Conservation (phyloP, 768 basidiomycete genomes). For the Serendipita sp. region DNA sequence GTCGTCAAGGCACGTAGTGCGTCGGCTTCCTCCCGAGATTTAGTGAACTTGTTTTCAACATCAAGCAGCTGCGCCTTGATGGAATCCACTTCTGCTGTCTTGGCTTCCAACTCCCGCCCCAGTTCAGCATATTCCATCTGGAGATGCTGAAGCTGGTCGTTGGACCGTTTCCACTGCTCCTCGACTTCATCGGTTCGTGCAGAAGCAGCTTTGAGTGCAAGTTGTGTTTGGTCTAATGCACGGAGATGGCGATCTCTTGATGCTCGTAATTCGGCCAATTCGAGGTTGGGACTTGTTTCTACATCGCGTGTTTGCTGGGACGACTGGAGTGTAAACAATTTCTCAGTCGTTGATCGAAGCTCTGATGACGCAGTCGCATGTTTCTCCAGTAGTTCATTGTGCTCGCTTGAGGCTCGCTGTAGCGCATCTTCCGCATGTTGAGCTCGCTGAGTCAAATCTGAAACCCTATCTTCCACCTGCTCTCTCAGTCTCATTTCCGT, state of each 20-base stretch:
- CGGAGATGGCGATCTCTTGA: conserved; percentile 75
- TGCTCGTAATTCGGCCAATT: conserved; percentile 53
- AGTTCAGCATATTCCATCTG: conserved; percentile 67
- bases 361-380: conserved; percentile 43
- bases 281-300: conserved; percentile 46
- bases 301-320: conserved; percentile 62
- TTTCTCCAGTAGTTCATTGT: conserved; percentile 53
- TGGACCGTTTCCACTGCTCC: conserved; percentile 49
- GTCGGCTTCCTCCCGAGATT: conserved; percentile 87
- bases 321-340: conserved; percentile 56
- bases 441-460: conserved; percentile 59
- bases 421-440: conserved; percentile 46
- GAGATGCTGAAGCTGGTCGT: conserved; percentile 49
- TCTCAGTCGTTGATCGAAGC: conserved; percentile 62
- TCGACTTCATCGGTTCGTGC: conserved; percentile 69
- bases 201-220: conserved; percentile 60
- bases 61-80: conserved; percentile 51
- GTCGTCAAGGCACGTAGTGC: conserved; percentile 76
- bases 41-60: conserved; percentile 80
- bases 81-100: conserved; percentile 56
- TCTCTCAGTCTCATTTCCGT: conserved; percentile 62
- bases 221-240: conserved; percentile 71
- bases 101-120: conserved; percentile 64
- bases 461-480: conserved; percentile 62
- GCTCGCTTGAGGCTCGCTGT: conserved; percentile 42